phyloP scores from a whole-genome alignment of 805 yeast genomes.

The Nakazawaea siamensis region DNA sequence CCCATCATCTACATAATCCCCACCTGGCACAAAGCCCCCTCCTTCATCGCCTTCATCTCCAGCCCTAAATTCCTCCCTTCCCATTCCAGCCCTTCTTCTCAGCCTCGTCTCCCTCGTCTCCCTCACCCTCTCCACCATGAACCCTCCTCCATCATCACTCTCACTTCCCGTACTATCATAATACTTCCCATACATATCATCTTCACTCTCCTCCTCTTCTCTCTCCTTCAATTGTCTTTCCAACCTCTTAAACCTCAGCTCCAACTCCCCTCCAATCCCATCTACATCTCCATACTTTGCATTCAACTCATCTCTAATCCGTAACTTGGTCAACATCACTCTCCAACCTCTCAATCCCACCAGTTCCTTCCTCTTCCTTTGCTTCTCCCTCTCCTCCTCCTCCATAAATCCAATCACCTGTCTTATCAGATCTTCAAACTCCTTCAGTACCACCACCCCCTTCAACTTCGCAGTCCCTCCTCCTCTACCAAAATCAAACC shows the following conservation, averaged over 20 bases:
- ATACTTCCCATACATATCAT: slow-evolving; percentile 17
- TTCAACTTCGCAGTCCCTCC: slow-evolving; percentile 57
- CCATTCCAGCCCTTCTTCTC: slow-evolving; percentile 4
- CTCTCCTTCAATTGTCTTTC: slow-evolving; percentile 1
- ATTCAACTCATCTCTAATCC: slow-evolving; percentile 38
- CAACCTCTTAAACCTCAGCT: slow-evolving; percentile 4
- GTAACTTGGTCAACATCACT: slow-evolving; percentile 38
- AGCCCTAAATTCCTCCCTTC: too few species aligned
- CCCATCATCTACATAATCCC: too few species aligned
- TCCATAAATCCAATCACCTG: slow-evolving; percentile 39
- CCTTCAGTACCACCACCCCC: slow-evolving; percentile 69
- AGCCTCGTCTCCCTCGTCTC: neutral
- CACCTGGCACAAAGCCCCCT: too few species aligned
- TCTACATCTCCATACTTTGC: slow-evolving; percentile 37
- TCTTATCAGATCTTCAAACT: slow-evolving; percentile 51
- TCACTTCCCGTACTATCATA: slow-evolving; percentile 11
- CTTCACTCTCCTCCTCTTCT: slow-evolving; percentile 3
- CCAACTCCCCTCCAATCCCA: slow-evolving; percentile 12
- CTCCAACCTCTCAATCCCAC: slow-evolving; percentile 49
- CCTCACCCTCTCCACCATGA: slow-evolving; percentile 3
- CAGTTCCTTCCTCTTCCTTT: slow-evolving; percentile 33
- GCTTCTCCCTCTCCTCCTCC: slow-evolving; percentile 41
- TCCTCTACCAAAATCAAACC: slow-evolving; percentile 60
- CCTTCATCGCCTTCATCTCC: too few species aligned
- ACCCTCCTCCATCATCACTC: slow-evolving; percentile 11